Base-by-base conservation (phyloP, 345 rosid species). In the Lumnitzera racemosa region DNA sequence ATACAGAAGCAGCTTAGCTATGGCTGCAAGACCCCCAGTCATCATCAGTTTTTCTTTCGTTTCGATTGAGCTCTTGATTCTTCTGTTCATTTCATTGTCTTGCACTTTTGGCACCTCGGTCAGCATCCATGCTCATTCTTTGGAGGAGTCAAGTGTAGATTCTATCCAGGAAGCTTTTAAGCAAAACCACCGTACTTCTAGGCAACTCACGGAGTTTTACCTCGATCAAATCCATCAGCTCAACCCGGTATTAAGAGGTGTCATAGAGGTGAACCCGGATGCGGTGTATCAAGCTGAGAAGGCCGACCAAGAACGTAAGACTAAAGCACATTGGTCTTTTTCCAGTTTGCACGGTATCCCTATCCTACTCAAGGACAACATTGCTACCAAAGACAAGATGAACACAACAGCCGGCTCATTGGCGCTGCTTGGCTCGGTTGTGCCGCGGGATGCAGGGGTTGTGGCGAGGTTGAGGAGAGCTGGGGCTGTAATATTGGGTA, bases 371-470 rank as follows among this genome's bases (percentile, higher is more conserved):
- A 88, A 91, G 72, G 95, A 91, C 27, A 79, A 64, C 41, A 82
- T 86, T 12, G 90, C 72, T 13, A 83, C 95, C 27, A 80, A 81
- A 49, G 88, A 84, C 46, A 74, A 69, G 73, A 68, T 88, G 68
- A 86, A 81, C 74, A 88, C 91, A 2, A 82, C 91, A 0, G 87
- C 88, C n/a, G 94, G 91, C 11, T 88, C 90, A 1, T 74, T 81
- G 6, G 87, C 95, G 0, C 71, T 88, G 68, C 67, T 84, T 3
- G 76, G 96, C 13, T 91, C 88, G 0, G 66, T 83, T 0, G 90
- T 88, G 61, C 68, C 82, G 4, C 70, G 81, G 12, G 85, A 88
- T 65, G 87, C 98, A 0, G 78, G 80, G 6, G 91, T 80, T 23
- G 96, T 83, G n/a, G 66, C 41, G 43, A 80, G 76, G 67, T 62